A percentile compares a stretch with the other conserved stretches of the same genome.
phyloP scores from a whole-genome alignment of 495 filamentous ascomycete genomes.

The Massariosphaeria phaeospora region DNA sequence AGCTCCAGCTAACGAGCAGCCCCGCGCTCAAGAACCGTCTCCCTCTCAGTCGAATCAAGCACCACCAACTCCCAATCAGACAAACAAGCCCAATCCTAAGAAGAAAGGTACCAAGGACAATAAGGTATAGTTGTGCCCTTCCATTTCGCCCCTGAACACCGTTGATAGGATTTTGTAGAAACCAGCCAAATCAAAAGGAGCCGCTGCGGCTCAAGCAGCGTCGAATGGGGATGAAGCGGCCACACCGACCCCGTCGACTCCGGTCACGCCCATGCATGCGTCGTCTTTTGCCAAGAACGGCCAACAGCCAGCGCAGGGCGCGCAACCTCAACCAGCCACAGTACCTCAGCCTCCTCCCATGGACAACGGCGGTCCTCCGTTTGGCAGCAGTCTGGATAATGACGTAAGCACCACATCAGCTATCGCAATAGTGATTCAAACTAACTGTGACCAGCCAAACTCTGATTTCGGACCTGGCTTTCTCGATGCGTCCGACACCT shows the following conservation, averaged over 20 bases:
- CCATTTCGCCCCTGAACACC: slow-evolving; percentile 30
- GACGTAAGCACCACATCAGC: slow-evolving; percentile 28
- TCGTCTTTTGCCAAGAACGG: slow-evolving; percentile 58
- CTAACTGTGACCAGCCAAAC: slow-evolving; percentile 33
- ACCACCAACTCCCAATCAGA: slow-evolving; percentile 80
- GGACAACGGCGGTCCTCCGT: slow-evolving; percentile 37
- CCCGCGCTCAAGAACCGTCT: slow-evolving; percentile 66
- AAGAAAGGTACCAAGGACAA: slow-evolving; percentile 67
- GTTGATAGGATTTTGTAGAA: slow-evolving; percentile 46
- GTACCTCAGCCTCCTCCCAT: slow-evolving; percentile 38
- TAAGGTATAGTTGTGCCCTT: slow-evolving; percentile 61
- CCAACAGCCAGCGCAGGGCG: slow-evolving; percentile 42
- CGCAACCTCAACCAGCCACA: slow-evolving; percentile 24
- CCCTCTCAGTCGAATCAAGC: slow-evolving; percentile 70
- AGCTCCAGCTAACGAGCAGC: slow-evolving; percentile 57
- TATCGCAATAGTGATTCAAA: slow-evolving; percentile 22
- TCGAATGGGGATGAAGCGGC: slow-evolving; percentile 65
- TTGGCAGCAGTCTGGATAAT: slow-evolving; percentile 36
- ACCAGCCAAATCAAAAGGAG: slow-evolving; percentile 66
- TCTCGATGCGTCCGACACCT: slow-evolving; percentile 51
- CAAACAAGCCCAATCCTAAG: slow-evolving; percentile 74
- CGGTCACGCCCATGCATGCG: slow-evolving; percentile 75
- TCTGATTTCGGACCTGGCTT: background rate
- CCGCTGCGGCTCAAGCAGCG: slow-evolving; percentile 69
- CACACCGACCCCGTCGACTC: slow-evolving; percentile 75